Percentiles rank a stretch among this genome's conserved stretches.
phyloP scores from a whole-genome alignment of 2,329 filamentous ascomycete species.

The Ambrosiella beaveri region DNA sequence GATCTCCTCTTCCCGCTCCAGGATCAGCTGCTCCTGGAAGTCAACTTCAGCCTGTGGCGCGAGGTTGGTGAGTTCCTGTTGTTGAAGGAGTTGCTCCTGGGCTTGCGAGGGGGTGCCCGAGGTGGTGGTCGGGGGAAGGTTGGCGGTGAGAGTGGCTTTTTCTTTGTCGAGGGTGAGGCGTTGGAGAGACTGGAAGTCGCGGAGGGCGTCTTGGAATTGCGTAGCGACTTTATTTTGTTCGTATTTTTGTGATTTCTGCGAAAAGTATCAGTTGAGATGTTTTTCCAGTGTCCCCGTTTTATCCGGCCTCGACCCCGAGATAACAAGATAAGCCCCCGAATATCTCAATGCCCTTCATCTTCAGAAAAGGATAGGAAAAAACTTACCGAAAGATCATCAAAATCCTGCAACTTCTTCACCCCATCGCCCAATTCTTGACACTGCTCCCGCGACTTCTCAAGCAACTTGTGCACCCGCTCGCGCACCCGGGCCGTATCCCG shows the following conservation, averaged over 20 bases:
- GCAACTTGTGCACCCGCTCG: conserved; percentile 72
- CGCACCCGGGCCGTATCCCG: conserved; percentile 81
- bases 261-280: not conserved
- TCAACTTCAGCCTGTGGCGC: conserved; percentile 90
- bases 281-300: not conserved
- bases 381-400: conserved; percentile 65
- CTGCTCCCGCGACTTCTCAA: conserved; percentile 69
- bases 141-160: conserved; percentile 67
- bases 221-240: conserved; percentile 87
- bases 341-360: not conserved
- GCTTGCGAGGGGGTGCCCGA: conserved; percentile 7
- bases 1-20: conserved; percentile 93
- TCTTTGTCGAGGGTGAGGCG: conserved; percentile 82
- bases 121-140: conserved; percentile 50
- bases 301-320: not conserved
- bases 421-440: conserved; percentile 91
- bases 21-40: conserved; percentile 88
- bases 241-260: conserved; percentile 82
- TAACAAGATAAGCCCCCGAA: not conserved
- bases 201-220: conserved; percentile 76
- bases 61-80: conserved; percentile 62
- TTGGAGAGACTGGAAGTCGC: conserved; percentile 87
- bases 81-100: conserved; percentile 36
- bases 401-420: conserved; percentile 78
- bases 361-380: not conserved